Conservation (phyloP, 129 eudicot species). For the Gnaphalium uliginosum region DNA sequence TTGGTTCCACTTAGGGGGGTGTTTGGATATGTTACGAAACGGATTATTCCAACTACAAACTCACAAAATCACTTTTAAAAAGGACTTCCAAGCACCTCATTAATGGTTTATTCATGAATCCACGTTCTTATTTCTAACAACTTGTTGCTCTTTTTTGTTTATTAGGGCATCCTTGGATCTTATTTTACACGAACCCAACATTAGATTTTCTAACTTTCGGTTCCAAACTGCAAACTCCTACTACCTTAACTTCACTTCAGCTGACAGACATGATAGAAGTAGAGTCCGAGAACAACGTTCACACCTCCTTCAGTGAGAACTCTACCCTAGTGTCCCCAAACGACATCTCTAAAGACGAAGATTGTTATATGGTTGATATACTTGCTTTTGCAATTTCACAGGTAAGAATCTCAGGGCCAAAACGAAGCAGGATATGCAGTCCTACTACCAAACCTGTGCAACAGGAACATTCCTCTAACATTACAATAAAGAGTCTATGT, state of each 20-base stretch:
- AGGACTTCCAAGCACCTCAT: neutral
- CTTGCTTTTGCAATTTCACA: conserved; percentile 57
- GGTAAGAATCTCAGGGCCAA: conserved; percentile 51
- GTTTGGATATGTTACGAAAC: conserved; percentile 1
- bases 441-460: conserved; percentile 33
- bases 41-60: neutral
- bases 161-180: conserved; percentile 58
- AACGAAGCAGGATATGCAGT: conserved; percentile 53
- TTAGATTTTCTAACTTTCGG: conserved; percentile 28
- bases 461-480: conserved; percentile 43
- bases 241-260: conserved; percentile 33
- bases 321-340: conserved; percentile 20
- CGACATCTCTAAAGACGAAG: conserved; percentile 26
- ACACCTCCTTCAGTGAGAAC: conserved; percentile 22
- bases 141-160: neutral
- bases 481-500: conserved; percentile 44
- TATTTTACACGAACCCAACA: conserved; percentile 41
- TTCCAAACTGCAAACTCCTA: conserved; percentile 14
- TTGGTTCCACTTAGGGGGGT: neutral
- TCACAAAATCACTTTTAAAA: neutral
- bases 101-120: neutral
- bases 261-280: conserved; percentile 23
- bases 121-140: conserved; percentile 6
- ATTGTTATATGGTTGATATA: conserved; percentile 46
- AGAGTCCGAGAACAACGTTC: conserved; percentile 28